Base-by-base conservation (phyloP, 2,329 filamentous ascomycete genomes). In the Sclerotinia trifoliorum region DNA sequence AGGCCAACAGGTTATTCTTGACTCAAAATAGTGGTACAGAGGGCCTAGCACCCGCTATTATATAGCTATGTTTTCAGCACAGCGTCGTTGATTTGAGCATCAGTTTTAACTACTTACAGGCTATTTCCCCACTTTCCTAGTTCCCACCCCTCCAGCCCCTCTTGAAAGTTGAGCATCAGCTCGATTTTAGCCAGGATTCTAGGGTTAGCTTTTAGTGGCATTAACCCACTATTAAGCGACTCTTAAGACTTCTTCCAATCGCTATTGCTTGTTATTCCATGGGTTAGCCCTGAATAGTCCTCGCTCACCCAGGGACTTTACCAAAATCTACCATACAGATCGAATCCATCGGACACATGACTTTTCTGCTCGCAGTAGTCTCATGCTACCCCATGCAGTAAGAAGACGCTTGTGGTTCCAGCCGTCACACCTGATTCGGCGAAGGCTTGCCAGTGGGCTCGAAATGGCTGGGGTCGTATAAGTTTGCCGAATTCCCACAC, bases 391-490 rank as follows among this genome's bases (percentile, higher is more conserved):
- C 52, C 66, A 68, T 68, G 66, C 60, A 68, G 51, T 65, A 32
- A 68, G 58, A 68, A 35, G 44, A 32, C 65, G 26, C 56, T 67
- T 46, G 65, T 67, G 65, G 65, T n/a, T 67, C 57, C 29, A 63
- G 49, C 8, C 56, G 65, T 67, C 56, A 52, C 56, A 52, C 52
- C 19, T 67, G 65, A 67, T 67, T 67, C 65, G 65, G 57, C 65
- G 24, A 63, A 17, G 48, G 35, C 57, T 61, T 67, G 56, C 39
- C 65, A 44, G 26, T 67, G 65, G 65, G 24, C 35, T 44, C 57
- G 48, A 46, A 67, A 67, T 67, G 72, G 70, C 68, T 69, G 72
- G 70, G 70, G 44, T 71, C 61, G 65, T 69, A 68, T 69, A 62
- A 67, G 65, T 67, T 63, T 67, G 56, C 65, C 65, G 65, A 67